These are phyloP conservation scores for Craterostigma plantagineum DNA, from an alignment of 257 asterid species.

Conservation along the genomic window DNA sequence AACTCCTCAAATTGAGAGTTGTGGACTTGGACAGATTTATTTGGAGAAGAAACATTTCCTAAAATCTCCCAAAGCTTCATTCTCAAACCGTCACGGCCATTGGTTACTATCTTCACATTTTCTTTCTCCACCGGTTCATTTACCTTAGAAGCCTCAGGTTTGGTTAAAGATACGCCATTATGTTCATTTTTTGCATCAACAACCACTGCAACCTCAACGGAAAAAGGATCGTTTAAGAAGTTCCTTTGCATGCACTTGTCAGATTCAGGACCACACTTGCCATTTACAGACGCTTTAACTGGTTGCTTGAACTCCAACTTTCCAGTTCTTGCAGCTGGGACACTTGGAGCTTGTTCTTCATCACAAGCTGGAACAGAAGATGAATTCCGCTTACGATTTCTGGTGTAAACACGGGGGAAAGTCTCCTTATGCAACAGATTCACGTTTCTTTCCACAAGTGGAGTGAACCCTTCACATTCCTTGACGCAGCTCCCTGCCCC, in stretches of 20 bases:
- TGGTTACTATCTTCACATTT: conserved; percentile 22
- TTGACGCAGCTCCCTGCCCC: conserved; percentile 17
- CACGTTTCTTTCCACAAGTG: conserved; percentile 19
- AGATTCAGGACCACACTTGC: conserved; percentile 16
- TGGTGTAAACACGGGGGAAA: conserved; percentile 52
- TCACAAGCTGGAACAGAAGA: conserved; percentile 21
- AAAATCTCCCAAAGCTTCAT: conserved; percentile 65
- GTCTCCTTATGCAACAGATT: conserved; percentile 19
- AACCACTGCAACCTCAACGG: conserved; percentile 16
- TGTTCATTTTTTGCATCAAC: conserved; percentile 17
- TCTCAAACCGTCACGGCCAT: conserved; percentile 28
- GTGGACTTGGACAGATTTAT: conserved; percentile 14
- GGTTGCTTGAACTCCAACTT: conserved; percentile 13
- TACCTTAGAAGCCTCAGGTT: conserved; percentile 20
- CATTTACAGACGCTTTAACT: conserved; percentile 20
- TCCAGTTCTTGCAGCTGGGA: conserved; percentile 6
- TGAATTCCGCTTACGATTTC: conserved; percentile 21
- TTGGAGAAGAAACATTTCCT: conserved; percentile 49
- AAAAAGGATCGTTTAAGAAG: conserved; percentile 9
- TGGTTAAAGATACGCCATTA: conserved; percentile 15
- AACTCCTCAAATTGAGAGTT: conserved; percentile 14
- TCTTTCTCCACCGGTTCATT: conserved; percentile 19
- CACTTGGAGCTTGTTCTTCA: conserved; percentile 22
- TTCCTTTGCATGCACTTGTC: conserved; percentile 12
- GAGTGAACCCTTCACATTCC: conserved; percentile 15